phyloP scores from a whole-genome alignment of 1,284 basidiomycete species.

The Moniliella sp. region DNA sequence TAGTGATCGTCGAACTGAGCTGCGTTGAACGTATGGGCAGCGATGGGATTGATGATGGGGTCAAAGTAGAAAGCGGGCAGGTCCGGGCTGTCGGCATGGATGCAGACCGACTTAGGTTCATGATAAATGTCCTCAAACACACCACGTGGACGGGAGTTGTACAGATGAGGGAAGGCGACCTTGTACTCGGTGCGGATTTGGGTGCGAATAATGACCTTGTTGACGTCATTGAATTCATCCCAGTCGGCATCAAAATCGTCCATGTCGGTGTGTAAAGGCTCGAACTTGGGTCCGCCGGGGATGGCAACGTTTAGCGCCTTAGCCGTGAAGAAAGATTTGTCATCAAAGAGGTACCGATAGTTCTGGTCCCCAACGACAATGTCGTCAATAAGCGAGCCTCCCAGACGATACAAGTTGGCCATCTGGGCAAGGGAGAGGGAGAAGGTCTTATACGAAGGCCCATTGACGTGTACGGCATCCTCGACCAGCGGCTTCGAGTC shows the following conservation, averaged over 20 bases:
- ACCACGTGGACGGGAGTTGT: slow-evolving; percentile 89
- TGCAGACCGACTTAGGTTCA: slow-evolving; percentile 86
- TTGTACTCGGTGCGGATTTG: slow-evolving; percentile 98
- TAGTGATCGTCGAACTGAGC: slow-evolving; percentile 15
- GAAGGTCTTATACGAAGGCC: slow-evolving; percentile 80
- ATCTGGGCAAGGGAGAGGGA: slow-evolving; percentile 74
- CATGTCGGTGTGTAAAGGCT: slow-evolving; percentile 51
- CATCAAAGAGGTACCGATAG: slow-evolving; percentile 68
- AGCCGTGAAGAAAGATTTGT: slow-evolving; percentile 91
- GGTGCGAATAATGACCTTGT: slow-evolving; percentile 97
- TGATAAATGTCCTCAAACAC: slow-evolving; percentile 83
- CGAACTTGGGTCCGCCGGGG: slow-evolving; percentile 87
- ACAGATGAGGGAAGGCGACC: slow-evolving; percentile 94
- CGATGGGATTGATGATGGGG: slow-evolving; percentile 61
- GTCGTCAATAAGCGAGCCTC: slow-evolving; percentile 75
- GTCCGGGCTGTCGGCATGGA: slow-evolving; percentile 94
- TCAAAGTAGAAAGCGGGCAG: slow-evolving; percentile 99
- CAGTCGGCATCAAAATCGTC: slow-evolving; percentile 96
- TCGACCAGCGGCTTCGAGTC: slow-evolving; percentile 83
- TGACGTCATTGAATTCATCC: slow-evolving; percentile 99
- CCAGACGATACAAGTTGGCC: slow-evolving; percentile 87
- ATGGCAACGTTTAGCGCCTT: slow-evolving; percentile 90
- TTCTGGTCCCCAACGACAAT: slow-evolving; percentile 67
- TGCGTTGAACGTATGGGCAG: slow-evolving; percentile 15
- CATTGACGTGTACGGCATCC: slow-evolving; percentile 56